These are phyloP conservation scores for Medicago lupulina DNA, from an alignment of 306 rosid species.

Conservation along the genomic window DNA sequence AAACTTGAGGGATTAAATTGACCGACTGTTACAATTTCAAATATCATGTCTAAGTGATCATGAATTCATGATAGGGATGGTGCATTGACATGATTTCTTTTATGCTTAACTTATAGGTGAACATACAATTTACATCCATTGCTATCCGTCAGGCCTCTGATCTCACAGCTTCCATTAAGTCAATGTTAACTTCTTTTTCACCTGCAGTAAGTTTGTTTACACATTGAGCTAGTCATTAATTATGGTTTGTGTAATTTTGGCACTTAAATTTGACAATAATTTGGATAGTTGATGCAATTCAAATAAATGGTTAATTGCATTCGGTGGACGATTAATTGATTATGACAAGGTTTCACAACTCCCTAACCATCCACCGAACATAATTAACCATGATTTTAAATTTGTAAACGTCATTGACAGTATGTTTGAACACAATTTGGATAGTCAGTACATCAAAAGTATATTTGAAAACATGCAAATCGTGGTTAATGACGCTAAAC, in stretches of 20 bases:
- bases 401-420: no score
- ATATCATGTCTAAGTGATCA: background rate
- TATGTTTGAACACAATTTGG: no score
- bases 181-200: slow-evolving; percentile 48
- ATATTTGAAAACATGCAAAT: background rate
- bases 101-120: slow-evolving; percentile 50
- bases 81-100: background rate
- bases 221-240: background rate
- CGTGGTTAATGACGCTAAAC: background rate
- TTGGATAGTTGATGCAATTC: background rate
- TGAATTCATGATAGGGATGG: background rate
- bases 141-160: slow-evolving; percentile 57
- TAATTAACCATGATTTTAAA: background rate
- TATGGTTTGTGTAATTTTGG: no score
- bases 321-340: background rate
- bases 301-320: background rate
- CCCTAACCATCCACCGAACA: background rate
- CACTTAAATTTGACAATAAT: no score
- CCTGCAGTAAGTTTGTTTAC: slow-evolving; percentile 47
- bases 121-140: slow-evolving; percentile 46
- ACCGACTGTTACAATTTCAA: background rate
- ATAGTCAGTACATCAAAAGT: no score
- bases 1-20: background rate
- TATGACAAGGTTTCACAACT: background rate
- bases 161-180: slow-evolving; percentile 56